Percentiles rank a stretch among this genome's conserved stretches.
Conservation (phyloP, 257 asterid genomes). For the Forsythia suspensa region DNA sequence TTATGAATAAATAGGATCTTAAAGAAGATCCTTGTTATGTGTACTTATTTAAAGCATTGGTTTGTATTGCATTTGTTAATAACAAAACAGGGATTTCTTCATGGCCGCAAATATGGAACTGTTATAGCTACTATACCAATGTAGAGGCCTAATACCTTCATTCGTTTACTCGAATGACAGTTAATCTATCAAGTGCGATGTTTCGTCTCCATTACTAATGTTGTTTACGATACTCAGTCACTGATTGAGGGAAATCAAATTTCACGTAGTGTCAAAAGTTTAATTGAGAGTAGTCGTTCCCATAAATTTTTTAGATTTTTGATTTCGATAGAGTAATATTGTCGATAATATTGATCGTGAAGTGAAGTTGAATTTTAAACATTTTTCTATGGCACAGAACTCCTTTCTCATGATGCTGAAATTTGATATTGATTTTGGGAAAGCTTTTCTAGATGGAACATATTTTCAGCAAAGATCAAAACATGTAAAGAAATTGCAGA, state of each 20-base stretch:
- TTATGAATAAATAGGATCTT: too few species aligned
- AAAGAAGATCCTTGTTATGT: too few species aligned
- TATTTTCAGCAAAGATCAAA: background rate
- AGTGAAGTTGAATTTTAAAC: background rate
- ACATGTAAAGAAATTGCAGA: background rate
- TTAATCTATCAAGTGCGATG: too few species aligned
- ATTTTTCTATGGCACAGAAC: background rate
- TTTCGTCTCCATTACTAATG: background rate
- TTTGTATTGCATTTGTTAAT: too few species aligned
- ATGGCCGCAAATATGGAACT: background rate
- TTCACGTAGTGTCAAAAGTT: background rate
- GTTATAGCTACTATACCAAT: too few species aligned
- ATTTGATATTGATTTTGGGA: background rate
- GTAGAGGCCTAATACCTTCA: background rate
- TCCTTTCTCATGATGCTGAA: background rate
- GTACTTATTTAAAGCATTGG: too few species aligned
- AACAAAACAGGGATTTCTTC: too few species aligned
- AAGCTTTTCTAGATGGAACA: background rate
- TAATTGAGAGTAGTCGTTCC: background rate
- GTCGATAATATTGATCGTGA: background rate
- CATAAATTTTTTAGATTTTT: background rate
- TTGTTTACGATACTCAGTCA: background rate
- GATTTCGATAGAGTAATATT: background rate
- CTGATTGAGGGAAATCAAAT: background rate
- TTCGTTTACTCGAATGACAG: background rate